Evolutionary conservation across 345 rosid genomes (phyloP), one percentile per base, ranked within the genome.

Genomic region (Eucalyptus grandis): DNA sequence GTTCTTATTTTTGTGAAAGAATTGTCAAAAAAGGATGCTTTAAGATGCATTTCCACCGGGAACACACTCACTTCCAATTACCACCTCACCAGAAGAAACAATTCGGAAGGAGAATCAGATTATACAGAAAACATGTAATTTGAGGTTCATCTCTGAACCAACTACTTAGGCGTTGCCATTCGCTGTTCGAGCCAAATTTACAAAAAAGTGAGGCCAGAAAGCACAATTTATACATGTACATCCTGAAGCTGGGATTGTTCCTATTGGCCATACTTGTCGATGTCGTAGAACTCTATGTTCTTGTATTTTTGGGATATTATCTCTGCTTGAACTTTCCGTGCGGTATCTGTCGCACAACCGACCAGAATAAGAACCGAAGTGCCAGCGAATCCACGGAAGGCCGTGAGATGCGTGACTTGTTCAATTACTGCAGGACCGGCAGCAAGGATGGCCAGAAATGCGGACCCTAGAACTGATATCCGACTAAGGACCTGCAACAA

Each of bases 341-440:
- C 99, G 22, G 99, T 96, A 89, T 97, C 99, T 1, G 99, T 97
- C 0, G 99, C 99, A 92, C 99, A 97, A n/a, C 99, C 99, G 11
- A 98, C 99, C 77, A 98, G 98, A 91, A 98, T 98, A 81, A 98
- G 98, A 88, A 98, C 97, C 24, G 99, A 98, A 56, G 99, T 98
- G 51, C 99, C 99, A 11, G 99, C 99, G 49, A 98, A 98, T 92
- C 99, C 99, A 82, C 98, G 94, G 91, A 98, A 98, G 89, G 99
- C 99, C 40, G 98, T 98, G 95, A 97, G 94, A 94, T 97, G 98
- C 19, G 99, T 94, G 90, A 90, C 91, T 93, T 96, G 98, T 92
- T 98, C 99, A 1, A 98, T 91, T 46, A 96, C 96, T 2, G 99
- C 96, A 24, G 99, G 99, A 92, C 99, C 99, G n/a, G 98, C 99